These are phyloP conservation scores for Panus rudis DNA, from an alignment of 768 basidiomycete genomes.

Conservation along the genomic window DNA sequence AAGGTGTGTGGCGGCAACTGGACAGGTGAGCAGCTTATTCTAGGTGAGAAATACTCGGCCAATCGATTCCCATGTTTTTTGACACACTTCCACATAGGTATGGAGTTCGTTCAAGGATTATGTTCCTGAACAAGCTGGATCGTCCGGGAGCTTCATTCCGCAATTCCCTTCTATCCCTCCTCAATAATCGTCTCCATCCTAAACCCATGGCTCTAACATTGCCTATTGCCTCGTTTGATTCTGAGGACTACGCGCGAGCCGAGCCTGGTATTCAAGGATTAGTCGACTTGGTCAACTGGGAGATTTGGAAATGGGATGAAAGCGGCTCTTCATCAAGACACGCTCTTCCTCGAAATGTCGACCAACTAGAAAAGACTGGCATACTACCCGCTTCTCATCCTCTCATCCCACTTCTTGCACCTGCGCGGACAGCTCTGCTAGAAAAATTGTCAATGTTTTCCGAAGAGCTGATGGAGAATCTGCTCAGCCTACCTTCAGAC, in stretches of 20 bases:
- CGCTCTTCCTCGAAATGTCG: conserved; percentile 44
- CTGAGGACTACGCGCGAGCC: conserved; percentile 55
- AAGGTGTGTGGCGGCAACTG: conserved; percentile 82
- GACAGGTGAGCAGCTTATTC: conserved; percentile 56
- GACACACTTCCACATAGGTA: conserved; percentile 45
- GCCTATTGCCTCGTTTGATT: conserved; percentile 73
- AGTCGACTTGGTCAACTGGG: conserved; percentile 80
- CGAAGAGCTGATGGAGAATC: conserved; percentile 68
- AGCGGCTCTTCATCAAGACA: conserved; percentile 36
- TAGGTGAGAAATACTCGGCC: conserved; percentile 24
- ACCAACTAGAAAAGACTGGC: conserved; percentile 33
- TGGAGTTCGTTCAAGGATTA: conserved; percentile 66
- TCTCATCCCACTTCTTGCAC: conserved; percentile 53
- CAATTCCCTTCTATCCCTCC: conserved; percentile 62
- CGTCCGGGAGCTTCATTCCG: conserved; percentile 78
- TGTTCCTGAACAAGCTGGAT: conserved; percentile 87
- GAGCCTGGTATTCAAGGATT: conserved; percentile 84
- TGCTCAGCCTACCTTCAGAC: conserved; percentile 50
- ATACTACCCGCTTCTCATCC: conserved; percentile 59
- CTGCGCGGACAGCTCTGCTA: conserved; percentile 62
- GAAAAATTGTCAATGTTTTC: conserved; percentile 79
- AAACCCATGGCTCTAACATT: conserved; percentile 64
- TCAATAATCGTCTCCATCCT: conserved; percentile 69
- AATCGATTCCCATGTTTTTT: neutral
- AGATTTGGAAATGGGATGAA: conserved; percentile 67